A percentile compares a stretch with the other conserved stretches of the same genome.
phyloP scores from a whole-genome alignment of 257 asterid genomes.

The Scutellaria barbata region DNA sequence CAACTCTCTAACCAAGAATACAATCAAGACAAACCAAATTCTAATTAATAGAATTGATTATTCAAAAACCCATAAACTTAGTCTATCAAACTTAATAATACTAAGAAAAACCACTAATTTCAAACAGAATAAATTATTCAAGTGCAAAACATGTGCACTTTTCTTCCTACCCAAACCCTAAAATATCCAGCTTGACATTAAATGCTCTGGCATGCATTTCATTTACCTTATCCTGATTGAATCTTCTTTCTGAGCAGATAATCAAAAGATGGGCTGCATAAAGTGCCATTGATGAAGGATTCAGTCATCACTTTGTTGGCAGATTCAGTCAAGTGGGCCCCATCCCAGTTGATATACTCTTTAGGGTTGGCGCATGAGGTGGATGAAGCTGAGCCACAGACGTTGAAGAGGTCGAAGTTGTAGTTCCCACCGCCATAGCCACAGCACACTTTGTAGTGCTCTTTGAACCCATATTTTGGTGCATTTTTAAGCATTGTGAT shows the following conservation, averaged over 20 bases:
- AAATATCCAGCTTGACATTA: no score
- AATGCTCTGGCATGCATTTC: no score
- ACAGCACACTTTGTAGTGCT: slow-evolving; percentile 64
- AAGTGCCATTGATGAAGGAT: slow-evolving; percentile 52
- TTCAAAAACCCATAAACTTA: no score
- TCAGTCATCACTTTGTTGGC: slow-evolving; percentile 53
- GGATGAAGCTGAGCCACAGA: slow-evolving; percentile 57
- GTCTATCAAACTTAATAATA: no score
- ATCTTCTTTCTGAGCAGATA: slow-evolving; percentile 50
- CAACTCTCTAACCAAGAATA: no score
- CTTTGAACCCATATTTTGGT: slow-evolving; percentile 53
- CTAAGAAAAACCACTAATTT: no score
- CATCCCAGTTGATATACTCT: slow-evolving; percentile 77
- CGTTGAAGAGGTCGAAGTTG: slow-evolving; percentile 51
- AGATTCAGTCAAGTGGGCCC: slow-evolving; percentile 80
- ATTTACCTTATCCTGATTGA: slow-evolving; percentile 28
- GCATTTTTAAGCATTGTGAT: slow-evolving; percentile 39
- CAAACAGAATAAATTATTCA: no score
- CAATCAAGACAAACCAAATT: no score
- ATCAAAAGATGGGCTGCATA: slow-evolving; percentile 56
- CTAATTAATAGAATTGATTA: no score
- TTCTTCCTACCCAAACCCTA: no score
- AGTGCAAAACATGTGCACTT: no score
- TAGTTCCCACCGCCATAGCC: slow-evolving; percentile 60
- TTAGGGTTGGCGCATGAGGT: slow-evolving; percentile 54